Evolutionary conservation across 169 alveolate genomes (phyloP).

Genomic region (Plasmodium fragile): DNA sequence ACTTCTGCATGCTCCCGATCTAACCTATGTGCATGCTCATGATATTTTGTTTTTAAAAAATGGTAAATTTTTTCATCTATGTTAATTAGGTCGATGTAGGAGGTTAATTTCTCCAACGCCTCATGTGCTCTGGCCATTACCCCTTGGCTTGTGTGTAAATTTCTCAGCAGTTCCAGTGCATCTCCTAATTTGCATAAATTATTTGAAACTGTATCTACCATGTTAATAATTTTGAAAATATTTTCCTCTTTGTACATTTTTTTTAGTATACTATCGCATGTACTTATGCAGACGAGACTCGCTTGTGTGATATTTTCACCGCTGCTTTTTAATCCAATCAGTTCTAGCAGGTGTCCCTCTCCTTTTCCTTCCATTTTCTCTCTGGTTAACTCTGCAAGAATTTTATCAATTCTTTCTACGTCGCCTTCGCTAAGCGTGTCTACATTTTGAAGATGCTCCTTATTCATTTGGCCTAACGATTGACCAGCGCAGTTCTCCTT

Average conservation of each 20-base stretch:
- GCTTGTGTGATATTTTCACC: slow-evolving; percentile 37
- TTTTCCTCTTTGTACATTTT: slow-evolving; percentile 42
- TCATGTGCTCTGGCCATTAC: slow-evolving; percentile 81
- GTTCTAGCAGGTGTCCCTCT: slow-evolving; percentile 46
- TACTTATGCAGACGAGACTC: slow-evolving; percentile 23
- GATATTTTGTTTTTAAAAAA: slow-evolving; percentile 79
- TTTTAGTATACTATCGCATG: slow-evolving; percentile 43
- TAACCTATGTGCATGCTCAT: slow-evolving; percentile 38
- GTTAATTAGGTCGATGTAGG: slow-evolving; percentile 79
- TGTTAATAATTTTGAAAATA: slow-evolving; percentile 72
- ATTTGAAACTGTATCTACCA: slow-evolving; percentile 84
- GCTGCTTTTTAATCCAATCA: slow-evolving; percentile 16
- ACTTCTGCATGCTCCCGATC: slow-evolving; percentile 81
- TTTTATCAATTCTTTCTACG: slow-evolving; percentile 11
- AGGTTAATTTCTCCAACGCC: slow-evolving; percentile 78
- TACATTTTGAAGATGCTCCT: background rate
- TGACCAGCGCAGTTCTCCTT: background rate
- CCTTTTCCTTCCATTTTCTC: background rate
- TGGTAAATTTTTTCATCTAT: slow-evolving; percentile 77
- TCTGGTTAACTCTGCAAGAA: slow-evolving; percentile 6
- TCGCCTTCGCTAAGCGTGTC: slow-evolving; percentile 36
- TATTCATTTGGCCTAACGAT: background rate
- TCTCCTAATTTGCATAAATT: slow-evolving; percentile 84
- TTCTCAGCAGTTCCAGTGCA: slow-evolving; percentile 82
- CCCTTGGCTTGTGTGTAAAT: slow-evolving; percentile 79